Conservation (phyloP, 2,329 filamentous ascomycete species). For the Nemania sp. region DNA sequence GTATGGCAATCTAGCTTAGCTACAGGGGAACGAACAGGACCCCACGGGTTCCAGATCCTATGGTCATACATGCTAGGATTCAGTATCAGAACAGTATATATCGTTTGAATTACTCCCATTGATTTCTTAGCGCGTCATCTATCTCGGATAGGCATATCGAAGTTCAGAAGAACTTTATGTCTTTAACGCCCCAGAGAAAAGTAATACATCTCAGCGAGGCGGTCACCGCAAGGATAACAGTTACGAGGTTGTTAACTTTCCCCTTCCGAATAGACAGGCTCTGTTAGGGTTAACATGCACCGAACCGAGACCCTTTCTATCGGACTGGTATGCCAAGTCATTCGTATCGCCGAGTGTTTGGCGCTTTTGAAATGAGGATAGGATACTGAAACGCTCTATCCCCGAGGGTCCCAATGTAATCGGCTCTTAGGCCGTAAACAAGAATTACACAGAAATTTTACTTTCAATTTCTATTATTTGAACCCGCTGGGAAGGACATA, state of each 20-base stretch:
- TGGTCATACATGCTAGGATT: too few relatives aligned
- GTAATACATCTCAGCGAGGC: not conserved
- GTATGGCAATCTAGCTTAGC: too few relatives aligned
- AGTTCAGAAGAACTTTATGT: not conserved
- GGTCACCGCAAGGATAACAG: not conserved
- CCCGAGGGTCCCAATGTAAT: not conserved
- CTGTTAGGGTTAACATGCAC: not conserved
- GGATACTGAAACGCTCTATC: not conserved
- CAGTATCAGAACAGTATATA: too few relatives aligned
- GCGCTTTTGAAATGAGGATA: not conserved
- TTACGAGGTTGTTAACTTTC: not conserved
- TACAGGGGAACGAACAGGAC: too few relatives aligned
- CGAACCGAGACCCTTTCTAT: not conserved
- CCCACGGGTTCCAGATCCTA: too few relatives aligned
- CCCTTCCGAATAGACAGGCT: not conserved
- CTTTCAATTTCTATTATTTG: conserved; percentile 18
- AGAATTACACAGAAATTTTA: conserved; percentile 11
- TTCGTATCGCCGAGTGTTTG: not conserved
- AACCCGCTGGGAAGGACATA: conserved; percentile 8
- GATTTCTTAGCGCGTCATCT: too few relatives aligned
- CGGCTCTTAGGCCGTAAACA: not conserved
- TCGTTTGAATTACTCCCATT: too few relatives aligned
- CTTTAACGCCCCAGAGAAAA: not conserved
- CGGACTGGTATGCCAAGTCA: not conserved
- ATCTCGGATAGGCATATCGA: not conserved